Evolutionary conservation across 2,329 filamentous ascomycete species (phyloP).

Genomic region (Graphiopsis chlorocephala): DNA sequence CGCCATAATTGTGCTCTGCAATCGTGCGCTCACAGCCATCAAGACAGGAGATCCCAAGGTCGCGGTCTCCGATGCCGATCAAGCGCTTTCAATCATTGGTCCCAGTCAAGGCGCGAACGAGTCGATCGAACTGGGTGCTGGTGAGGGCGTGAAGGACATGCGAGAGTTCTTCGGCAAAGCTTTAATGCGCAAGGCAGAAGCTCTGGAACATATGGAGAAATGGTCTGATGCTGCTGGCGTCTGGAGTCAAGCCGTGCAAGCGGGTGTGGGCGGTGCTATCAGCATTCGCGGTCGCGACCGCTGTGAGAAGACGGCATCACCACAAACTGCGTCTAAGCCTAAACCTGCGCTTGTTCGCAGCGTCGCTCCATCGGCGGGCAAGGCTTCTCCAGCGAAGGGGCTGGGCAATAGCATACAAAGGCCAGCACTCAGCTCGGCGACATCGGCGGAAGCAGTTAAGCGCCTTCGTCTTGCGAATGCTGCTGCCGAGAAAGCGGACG

Average conservation of each 20-base stretch:
- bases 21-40: constrained; percentile 82
- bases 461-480: constrained; percentile 79
- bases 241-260: constrained; percentile 81
- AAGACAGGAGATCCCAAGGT: constrained; percentile 91
- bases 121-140: constrained; percentile 64
- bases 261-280: constrained; percentile 78
- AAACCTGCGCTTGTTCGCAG: constrained; percentile 16
- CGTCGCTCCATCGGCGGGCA: constrained; percentile 12
- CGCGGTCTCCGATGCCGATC: constrained; percentile 80
- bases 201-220: constrained; percentile 89
- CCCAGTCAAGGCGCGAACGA: constrained; percentile 75
- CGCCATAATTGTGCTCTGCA: constrained; percentile 83
- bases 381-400: constrained; percentile 22
- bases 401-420: constrained; percentile 28
- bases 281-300: constrained; percentile 83
- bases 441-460: constrained; percentile 69
- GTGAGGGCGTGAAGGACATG: constrained; percentile 72
- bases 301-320: constrained; percentile 77
- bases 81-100: constrained; percentile 76
- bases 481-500: constrained; percentile 80
- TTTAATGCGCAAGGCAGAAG: constrained; percentile 90
- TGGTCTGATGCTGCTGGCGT: constrained; percentile 79
- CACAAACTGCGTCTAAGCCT: constrained; percentile 43
- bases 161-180: constrained; percentile 91
- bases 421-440: constrained; percentile 30